These are phyloP conservation scores for Solanum acaule DNA, from an alignment of 257 asterid species.

Conservation along the genomic window DNA sequence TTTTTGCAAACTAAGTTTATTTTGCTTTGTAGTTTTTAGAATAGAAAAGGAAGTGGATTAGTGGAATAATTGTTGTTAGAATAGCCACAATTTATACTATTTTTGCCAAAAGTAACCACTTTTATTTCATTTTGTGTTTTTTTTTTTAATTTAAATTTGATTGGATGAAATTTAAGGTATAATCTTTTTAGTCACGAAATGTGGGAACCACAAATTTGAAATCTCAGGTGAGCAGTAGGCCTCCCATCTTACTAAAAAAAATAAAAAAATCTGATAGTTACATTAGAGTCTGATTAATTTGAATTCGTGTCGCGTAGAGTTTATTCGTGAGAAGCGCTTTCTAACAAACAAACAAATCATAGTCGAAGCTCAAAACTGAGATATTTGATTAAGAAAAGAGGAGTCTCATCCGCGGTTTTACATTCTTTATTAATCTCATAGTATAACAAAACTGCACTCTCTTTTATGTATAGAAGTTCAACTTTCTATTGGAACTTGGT, in stretches of 20 bases:
- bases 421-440: not conserved
- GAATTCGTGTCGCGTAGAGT: fast-evolving
- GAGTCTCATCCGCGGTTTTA: not conserved
- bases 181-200: not conserved
- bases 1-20: not conserved
- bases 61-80: not conserved
- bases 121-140: not conserved
- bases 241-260: not conserved
- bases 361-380: fast-evolving
- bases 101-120: not conserved
- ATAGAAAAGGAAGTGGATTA: not conserved
- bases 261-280: no score
- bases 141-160: not conserved
- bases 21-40: not conserved
- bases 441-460: not conserved
- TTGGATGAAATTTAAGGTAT: not conserved
- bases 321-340: fast-evolving
- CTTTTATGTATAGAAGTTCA: not conserved
- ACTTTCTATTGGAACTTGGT: not conserved
- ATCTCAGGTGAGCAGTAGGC: not conserved
- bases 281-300: not conserved
- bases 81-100: not conserved
- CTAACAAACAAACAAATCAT: not conserved
- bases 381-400: not conserved
- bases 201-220: not conserved